phyloP scores from a whole-genome alignment of 2,329 filamentous ascomycete species.

The Fusarium compactum region DNA sequence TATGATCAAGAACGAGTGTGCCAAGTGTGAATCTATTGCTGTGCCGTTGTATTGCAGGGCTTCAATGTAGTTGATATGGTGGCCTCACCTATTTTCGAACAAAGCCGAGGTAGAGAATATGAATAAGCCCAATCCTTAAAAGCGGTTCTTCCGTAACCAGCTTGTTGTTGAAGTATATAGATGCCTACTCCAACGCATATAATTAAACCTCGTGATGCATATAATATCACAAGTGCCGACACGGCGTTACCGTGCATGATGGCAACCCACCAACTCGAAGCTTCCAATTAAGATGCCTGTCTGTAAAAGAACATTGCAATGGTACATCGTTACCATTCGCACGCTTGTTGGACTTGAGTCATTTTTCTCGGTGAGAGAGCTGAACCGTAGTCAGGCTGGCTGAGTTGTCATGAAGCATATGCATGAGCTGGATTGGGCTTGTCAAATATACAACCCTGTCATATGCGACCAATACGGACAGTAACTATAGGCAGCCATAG shows the following conservation, averaged over 20 bases:
- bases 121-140: background rate
- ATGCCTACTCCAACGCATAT: constrained; percentile 11
- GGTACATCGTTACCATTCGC: background rate
- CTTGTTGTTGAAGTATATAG: background rate
- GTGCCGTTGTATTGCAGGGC: constrained; percentile 9
- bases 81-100: background rate
- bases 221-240: constrained; percentile 17
- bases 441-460: background rate
- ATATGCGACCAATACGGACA: background rate
- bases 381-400: constrained; percentile 5
- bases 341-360: constrained; percentile 1
- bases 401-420: constrained; percentile 24
- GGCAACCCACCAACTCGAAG: constrained; percentile 11
- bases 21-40: background rate
- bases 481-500: background rate
- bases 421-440: constrained; percentile 1
- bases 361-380: constrained; percentile 2
- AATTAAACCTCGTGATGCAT: constrained; percentile 21
- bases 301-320: background rate
- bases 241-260: constrained; percentile 30
- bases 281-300: constrained; percentile 10
- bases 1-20: background rate
- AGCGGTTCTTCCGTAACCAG: background rate
- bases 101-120: background rate
- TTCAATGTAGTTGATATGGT: background rate